These are phyloP conservation scores for Vigna hirtella DNA, from an alignment of 306 rosid genomes.

Conservation along the genomic window DNA sequence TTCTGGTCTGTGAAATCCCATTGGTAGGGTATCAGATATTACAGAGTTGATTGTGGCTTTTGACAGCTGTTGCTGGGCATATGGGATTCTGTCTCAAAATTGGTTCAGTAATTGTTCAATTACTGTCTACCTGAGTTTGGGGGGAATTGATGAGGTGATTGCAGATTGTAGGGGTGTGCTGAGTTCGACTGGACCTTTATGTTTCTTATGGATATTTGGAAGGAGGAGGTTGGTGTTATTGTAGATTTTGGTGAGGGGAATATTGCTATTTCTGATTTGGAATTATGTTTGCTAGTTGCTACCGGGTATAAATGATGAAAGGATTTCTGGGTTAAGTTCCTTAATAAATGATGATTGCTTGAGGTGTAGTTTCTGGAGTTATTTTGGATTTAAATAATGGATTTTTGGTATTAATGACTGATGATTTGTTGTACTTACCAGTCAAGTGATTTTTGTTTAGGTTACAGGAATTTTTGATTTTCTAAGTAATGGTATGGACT, in stretches of 20 bases:
- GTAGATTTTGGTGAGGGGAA: not conserved
- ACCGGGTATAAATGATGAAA: not conserved
- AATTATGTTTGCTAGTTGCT: not conserved
- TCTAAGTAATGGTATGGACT: not conserved
- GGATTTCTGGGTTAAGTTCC: not conserved
- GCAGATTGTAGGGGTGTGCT: not conserved
- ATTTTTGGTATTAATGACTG: not conserved
- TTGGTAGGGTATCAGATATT: not conserved
- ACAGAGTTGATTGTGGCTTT: not conserved
- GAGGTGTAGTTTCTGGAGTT: not conserved
- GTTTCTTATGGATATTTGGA: not conserved
- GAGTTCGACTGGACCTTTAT: not conserved
- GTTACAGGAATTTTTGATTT: not conserved
- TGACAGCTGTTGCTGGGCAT: not conserved
- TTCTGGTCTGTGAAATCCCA: too few species aligned
- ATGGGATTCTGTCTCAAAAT: not conserved
- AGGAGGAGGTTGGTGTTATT: not conserved
- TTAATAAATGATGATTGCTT: not conserved
- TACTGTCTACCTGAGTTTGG: not conserved
- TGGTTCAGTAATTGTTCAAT: not conserved
- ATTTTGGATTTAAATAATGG: constrained; percentile 1
- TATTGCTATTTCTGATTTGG: not conserved
- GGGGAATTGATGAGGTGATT: not conserved
- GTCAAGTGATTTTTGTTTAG: not conserved
- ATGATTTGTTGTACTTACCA: not conserved